A percentile compares a stretch with the other conserved stretches of the same genome.
Evolutionary conservation across 2,329 filamentous ascomycete genomes (phyloP).

Genomic region (Aspergillus phoenicis): DNA sequence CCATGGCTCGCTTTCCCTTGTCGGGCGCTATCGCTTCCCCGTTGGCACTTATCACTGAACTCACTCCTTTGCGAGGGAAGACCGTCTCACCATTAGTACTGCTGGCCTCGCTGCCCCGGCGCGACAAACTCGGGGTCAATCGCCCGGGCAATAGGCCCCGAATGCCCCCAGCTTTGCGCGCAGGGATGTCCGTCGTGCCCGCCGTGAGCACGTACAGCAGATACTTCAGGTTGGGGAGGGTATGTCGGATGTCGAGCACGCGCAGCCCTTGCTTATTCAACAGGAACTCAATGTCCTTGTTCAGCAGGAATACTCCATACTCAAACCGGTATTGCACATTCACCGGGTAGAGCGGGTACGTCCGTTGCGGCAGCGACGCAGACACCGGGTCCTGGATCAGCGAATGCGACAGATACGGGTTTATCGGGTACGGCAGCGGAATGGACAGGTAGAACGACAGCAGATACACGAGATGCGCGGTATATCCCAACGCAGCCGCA

Average conservation of each 20-base stretch:
- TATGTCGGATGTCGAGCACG: slow-evolving; percentile 87
- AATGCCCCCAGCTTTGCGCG: slow-evolving; percentile 57
- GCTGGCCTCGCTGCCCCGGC: slow-evolving; percentile 46
- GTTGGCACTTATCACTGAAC: slow-evolving; percentile 31
- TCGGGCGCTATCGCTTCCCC: slow-evolving; percentile 22
- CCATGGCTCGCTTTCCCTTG: slow-evolving; percentile 23
- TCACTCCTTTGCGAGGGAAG: slow-evolving; percentile 31
- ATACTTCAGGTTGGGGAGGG: slow-evolving; percentile 90
- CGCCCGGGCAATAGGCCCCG: slow-evolving; percentile 48
- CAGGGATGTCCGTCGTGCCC: slow-evolving; percentile 65
- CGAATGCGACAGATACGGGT: slow-evolving; percentile 71
- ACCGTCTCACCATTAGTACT: slow-evolving; percentile 34
- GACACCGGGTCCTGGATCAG: slow-evolving; percentile 75
- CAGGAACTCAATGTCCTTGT: slow-evolving; percentile 85
- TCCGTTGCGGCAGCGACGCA: slow-evolving; percentile 57
- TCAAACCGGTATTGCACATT: slow-evolving; percentile 87
- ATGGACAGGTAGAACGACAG: slow-evolving; percentile 81
- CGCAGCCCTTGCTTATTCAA: slow-evolving; percentile 69
- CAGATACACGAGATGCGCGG: slow-evolving; percentile 72
- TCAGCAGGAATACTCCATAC: slow-evolving; percentile 93
- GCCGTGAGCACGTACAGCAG: slow-evolving; percentile 86
- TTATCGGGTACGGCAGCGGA: slow-evolving; percentile 78
- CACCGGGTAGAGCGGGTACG: slow-evolving; percentile 79
- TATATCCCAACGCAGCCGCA: slow-evolving; percentile 79
- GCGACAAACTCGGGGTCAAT: slow-evolving; percentile 41